Percentiles rank a stretch among this genome's conserved stretches.
Evolutionary conservation across 768 basidiomycete species (phyloP).

Genomic region (Ramaria rubella): DNA sequence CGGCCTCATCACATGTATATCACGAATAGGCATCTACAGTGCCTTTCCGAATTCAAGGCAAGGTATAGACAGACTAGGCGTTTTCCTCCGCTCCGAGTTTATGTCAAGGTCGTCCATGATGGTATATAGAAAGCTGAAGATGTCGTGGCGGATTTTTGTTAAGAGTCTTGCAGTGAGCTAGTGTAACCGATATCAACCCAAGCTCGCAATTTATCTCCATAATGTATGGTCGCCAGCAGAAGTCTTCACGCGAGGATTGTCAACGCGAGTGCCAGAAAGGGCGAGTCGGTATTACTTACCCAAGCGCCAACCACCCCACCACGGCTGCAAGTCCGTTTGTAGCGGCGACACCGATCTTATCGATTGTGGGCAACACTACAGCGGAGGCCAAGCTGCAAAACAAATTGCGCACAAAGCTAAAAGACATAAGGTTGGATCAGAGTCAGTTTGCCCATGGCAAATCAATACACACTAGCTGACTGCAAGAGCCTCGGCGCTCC

Average conservation of each 20-base stretch:
- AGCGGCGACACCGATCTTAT: slow-evolving; percentile 42
- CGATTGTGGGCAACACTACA: slow-evolving; percentile 46
- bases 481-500: slow-evolving; percentile 60
- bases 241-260: too few relatives aligned
- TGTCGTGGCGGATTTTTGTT: too few relatives aligned
- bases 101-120: too few relatives aligned
- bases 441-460: not conserved
- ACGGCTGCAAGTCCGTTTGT: slow-evolving; percentile 44
- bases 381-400: slow-evolving; percentile 38
- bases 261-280: not conserved
- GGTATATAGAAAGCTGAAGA: too few relatives aligned
- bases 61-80: too few relatives aligned
- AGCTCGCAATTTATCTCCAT: slow-evolving; percentile 51
- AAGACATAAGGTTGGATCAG: not conserved
- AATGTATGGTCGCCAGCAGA: slow-evolving; percentile 45
- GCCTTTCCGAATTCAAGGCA: too few relatives aligned
- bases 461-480: slow-evolving; percentile 43
- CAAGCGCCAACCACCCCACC: slow-evolving; percentile 43
- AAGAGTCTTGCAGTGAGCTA: too few relatives aligned
- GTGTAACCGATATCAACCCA: slow-evolving; percentile 49
- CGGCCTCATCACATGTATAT: too few relatives aligned
- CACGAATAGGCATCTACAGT: too few relatives aligned
- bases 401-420: too few relatives aligned
- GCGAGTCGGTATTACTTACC: slow-evolving; percentile 33
- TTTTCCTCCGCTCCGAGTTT: too few relatives aligned